Evolutionary conservation across 2,329 filamentous ascomycete genomes (phyloP).

Genomic region (Coniochaeta sp.): DNA sequence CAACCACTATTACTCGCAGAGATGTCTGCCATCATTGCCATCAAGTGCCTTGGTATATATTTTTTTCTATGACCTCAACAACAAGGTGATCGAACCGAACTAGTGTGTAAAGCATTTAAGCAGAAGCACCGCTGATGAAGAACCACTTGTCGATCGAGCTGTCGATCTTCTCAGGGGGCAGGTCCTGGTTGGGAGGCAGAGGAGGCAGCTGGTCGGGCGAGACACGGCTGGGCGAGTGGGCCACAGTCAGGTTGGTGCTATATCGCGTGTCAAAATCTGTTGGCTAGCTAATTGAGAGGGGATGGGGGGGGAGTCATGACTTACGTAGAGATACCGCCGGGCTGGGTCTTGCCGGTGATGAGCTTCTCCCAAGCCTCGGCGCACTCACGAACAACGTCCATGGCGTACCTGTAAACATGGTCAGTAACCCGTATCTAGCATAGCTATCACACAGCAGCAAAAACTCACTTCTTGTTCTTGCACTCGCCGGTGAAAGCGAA

Average conservation of each 20-base stretch:
- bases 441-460: not conserved
- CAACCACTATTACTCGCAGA: not conserved
- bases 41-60: not conserved
- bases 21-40: not conserved
- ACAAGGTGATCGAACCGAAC: not conserved
- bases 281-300: too few relatives aligned
- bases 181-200: slow-evolving; percentile 73
- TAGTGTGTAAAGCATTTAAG: slow-evolving; percentile 38
- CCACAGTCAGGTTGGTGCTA: slow-evolving; percentile 74
- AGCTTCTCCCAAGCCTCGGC: slow-evolving; percentile 95
- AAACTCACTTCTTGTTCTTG: slow-evolving; percentile 91
- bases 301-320: slow-evolving; percentile 34
- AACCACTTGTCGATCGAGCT: slow-evolving; percentile 99
- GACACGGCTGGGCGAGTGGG: slow-evolving; percentile 66
- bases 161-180: slow-evolving; percentile 83
- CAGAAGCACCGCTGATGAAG: slow-evolving; percentile 97
- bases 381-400: slow-evolving; percentile 93
- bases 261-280: slow-evolving; percentile 7
- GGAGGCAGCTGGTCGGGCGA: slow-evolving; percentile 62
- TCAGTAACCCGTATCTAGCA: not conserved
- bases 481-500: slow-evolving; percentile 99
- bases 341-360: slow-evolving; percentile 78
- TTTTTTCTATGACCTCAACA: slow-evolving; percentile 5
- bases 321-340: slow-evolving; percentile 75
- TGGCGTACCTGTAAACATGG: slow-evolving; percentile 62